Base-by-base conservation (phyloP, 495 filamentous ascomycete species). In the Tuber borchii region DNA sequence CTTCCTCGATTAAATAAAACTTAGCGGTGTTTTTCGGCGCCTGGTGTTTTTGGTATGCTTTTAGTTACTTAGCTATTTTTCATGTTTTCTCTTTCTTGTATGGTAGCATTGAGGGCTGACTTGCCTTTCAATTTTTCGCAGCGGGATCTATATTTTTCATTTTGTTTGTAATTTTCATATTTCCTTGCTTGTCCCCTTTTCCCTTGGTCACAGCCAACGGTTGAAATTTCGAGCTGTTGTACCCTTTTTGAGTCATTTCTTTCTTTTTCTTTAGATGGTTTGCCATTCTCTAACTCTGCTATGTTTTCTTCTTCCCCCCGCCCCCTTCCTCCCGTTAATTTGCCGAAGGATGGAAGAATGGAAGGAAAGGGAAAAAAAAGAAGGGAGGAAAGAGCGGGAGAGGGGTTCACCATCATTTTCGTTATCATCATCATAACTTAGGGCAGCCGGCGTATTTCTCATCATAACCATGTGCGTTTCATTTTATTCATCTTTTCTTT, bases 31-130 rank as follows among this genome's bases (percentile, higher is more conserved):
- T 34, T 42, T 75, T 72, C 71, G 78, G 79, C 73, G 78, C 56
- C 70, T 75, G 78, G 79, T 72, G 72, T 74, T 80, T 75, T 78
- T 65, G 76, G 72, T 79, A 79, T 37, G 73, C 56, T 65, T 65
- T 65, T 69, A 37, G 34, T 37, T 37, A 69, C 31, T 46, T 71
- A 69, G 69, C 45, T 44, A 65, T 43, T 71, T 48, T 76, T n/a
- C 42, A 69, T 71, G 20, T 6, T 75, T 72, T 45, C 46, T 73
- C 20, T 45, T 20, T 56, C 48, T 56, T 26, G n/a, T 65, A 65
- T 17, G 56, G 56, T 31, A 65, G 16, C 56, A 31, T 65, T 65
- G n/a, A n/a, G 56, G 56, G 26, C 56, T 65, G 56, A 65, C 56
- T 56, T 56, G 56, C 56, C 56, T 65, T 65, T 31, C 56, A 65